Base-by-base conservation (phyloP, 495 filamentous ascomycete species). In the Penicillium mononematosum region DNA sequence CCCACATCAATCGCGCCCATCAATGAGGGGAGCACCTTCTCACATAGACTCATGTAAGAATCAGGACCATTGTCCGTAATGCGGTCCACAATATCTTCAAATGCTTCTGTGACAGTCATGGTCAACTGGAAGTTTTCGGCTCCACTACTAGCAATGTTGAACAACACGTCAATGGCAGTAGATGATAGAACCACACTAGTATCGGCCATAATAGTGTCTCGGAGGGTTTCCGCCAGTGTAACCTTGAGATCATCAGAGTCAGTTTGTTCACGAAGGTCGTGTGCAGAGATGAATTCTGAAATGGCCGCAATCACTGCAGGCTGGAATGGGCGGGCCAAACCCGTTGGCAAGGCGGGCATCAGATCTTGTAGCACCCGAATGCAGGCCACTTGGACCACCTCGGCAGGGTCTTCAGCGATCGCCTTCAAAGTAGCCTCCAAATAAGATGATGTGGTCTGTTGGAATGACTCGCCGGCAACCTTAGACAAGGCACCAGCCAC, bases 201-300 rank as follows among this genome's bases (percentile, higher is more conserved):
- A 53, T 96, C 86, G 53, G 93, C 79, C 65, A 85, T 83, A 62
- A 96, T 93, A 22, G 88, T 87, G 58, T 89, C 84, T 41, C 91
- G 83, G 12, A 98, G 79, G 1, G 92, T 91, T 69, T 98, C 94
- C 5, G 92, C 87, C 22, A 98, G 74, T 1, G 92, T 92, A 8
- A 95, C 89, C 55, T 97, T 83, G 29, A 98, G 82, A 66, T 98
- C 94, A 54, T 97, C 93, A 29, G 88, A 85, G 46, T 96, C 92
- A 14, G 86, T 83, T 4, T 91, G 76, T 44, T 96, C 93, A 57
- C 83, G 84, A 53, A 95, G 74, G 59, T 96, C 91, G 65, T 92
- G 89, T 10, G 78, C 72, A 27, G 86, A 79, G 60, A 98, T 72
- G 71, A 90, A 98, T 16, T 82, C 80, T 2, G 89, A 87, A 29